Base-by-base conservation (phyloP, 208 protist species). In the Trypanosoma platydactyli region DNA sequence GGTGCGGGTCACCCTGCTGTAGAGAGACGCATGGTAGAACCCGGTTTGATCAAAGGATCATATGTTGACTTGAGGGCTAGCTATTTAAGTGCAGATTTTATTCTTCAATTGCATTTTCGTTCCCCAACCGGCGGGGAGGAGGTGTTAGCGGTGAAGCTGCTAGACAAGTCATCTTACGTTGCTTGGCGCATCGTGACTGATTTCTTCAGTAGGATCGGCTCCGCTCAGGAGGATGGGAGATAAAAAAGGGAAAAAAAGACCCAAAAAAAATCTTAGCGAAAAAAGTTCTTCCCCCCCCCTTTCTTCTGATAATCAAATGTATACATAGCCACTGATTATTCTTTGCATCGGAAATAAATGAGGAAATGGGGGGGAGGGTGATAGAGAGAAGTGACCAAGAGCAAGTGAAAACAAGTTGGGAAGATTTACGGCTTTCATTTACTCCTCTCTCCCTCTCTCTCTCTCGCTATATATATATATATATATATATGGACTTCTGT, bases 121-220 rank as follows among this genome's bases (percentile, higher is more conserved):
- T 84, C 77, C 0, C 60, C 85, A 11, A 73, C 56, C 20, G 65
- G 52, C 20, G 80, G 53, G 1, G 80, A 88, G 59, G 82, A 91
- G 56, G 51, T 67, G 41, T 40, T 91, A 29, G 82, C 81, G 40
- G 66, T 88, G 6, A 77, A 78, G 55, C 71, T 81, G 16, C 68
- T 74, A 3, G 78, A 83, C 73, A 77, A 71, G 25, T 68, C 69
- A 4, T 64, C 84, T 45, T 81, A 83, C 51, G 20, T 86, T 15
- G 79, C 85, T 0, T 88, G 81, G 80, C 62, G 74, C n/a, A 81
- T 91, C n/a, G 76, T 91, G 24, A 73, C 65, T 1, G 68, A 81
- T n/a, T 91, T 84, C 46, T 77, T 91, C 55, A 75, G 75, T 30
- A 76, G 74, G 25, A 68, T 86, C 16, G 78, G 84, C 5, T 24